Base-by-base conservation (phyloP, 768 basidiomycete genomes). In the Macrolepiota dolichaula region DNA sequence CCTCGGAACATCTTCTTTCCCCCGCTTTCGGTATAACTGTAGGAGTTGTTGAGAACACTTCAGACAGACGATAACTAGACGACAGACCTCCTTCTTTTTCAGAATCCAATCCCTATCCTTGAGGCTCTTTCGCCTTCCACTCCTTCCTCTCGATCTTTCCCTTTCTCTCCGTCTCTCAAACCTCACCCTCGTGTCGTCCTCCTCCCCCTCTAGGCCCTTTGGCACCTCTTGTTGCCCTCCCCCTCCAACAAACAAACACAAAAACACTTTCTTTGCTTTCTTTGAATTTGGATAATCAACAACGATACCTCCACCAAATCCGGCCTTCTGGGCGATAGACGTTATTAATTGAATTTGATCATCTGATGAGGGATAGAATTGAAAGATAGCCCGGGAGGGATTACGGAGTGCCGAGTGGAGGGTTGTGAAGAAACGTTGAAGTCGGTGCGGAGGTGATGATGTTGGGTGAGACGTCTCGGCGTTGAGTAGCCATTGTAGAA, bases 401-500 rank as follows among this genome's bases (percentile, higher is more conserved):
- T 92, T 93, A 53, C 88, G 83, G 29, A 96, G 83, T 10, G 89
- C 84, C 1, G 94, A 91, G 73, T 95, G 90, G 27, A 96, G 81
- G 10, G 94, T 94, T 35, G 92, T 96, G 81, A 94, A 99, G 82
- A 94, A 99, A 61, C 86, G 91, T 64, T 79, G 86, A 59, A 88
- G 84, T 67, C 86, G 92, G 72, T 89, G 92, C 11, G 88, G 94
- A 15, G 88, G 96, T 50, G 93, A 96, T 60, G 92, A 96, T 51
- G 88, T 94, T 59, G 85, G 91, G 70, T 88, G 89, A 4, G 94
- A 88, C 29, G 94, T 91, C 72, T 98, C 97, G 25, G 96, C 96
- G 72, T 98, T 99, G 61, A 98, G 81, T 2, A 99, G 81, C 97
- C 97, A 99, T 76, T 99, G 97, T 4, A 99, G 79, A n/a, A 98